Base-by-base conservation (phyloP, 352 stramenopile species). In the Phytophthora tentaculata region DNA sequence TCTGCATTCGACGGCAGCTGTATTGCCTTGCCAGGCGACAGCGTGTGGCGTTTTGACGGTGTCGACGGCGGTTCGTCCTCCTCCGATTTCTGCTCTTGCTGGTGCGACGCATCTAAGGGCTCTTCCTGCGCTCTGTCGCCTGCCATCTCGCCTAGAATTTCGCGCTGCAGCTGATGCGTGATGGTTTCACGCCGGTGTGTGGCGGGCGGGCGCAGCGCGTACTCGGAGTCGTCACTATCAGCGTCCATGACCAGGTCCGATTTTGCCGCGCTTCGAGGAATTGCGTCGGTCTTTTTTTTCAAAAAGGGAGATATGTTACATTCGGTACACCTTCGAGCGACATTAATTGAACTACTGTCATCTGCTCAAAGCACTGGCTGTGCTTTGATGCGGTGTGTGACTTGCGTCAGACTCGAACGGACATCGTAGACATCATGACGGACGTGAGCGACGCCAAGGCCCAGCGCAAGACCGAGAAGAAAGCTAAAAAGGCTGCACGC, bases 101-200 rank as follows among this genome's bases (percentile, higher is more conserved):
- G 50, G 8, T 35, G 37, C 13, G 24, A 54, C 32, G 43, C 53
- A 39, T 56, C 20, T 32, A 19, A 29, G 16, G 19, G 28, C 22
- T 56, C 29, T 5, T 56, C 10, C n/a, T 61, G 23, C n/a, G 35
- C 1, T 8, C 23, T 20, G 19, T 59, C 3, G 12, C 19, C 24
- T 2, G 55, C 57, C 6, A 63, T 45, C 19, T 81, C 69, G 45
- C 72, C 70, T 52, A 91, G 64, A 28, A 92, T 86, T 71, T 90
- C 80, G 37, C 80, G 80, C 77, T 90, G 84, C 44, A 90, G 69
- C 63, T 85, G 76, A 49, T 74, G 81, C 8, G 79, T 83, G 60
- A 90, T 77, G 26, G 74, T 88, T 22, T 89, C 84, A 35, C 67
- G 52, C 16, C 65, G 69, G n/a, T 60, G 48, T 17, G 50, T 24